Evolutionary conservation across 2,329 filamentous ascomycete species (phyloP), one percentile per base, ranked within the genome.

Genomic region (Bipolaris cookei): DNA sequence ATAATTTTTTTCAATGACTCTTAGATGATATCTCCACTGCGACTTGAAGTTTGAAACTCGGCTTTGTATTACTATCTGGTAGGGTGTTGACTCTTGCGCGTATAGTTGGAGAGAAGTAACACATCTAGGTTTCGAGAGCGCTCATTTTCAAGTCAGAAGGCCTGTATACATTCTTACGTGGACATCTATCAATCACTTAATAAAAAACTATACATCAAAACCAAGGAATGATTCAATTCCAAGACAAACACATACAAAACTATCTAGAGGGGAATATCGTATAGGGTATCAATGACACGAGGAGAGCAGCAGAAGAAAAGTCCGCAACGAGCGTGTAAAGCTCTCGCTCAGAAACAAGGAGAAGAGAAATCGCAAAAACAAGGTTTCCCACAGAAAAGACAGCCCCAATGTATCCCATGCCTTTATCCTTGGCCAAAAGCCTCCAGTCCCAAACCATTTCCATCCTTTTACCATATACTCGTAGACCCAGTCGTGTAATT

Each of bases 251-350:
- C 7, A 16, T 28, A 43, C 5, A 20, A 16, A 28, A 6, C 8
- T 6, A 10, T 43, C n/a, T 11, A 43, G 16, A 25, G n/a, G 41
- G 41, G 41, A 43, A 43, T 43, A 49, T 43, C 21, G 47, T 45
- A 35, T 23, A 35, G 53, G 53, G 53, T 55, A 55, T 55, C 53
- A 51, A 48, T 39, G 39, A 21, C 44, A 30, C 30, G 38, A 30
- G 25, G 44, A 43, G 45, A 21, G 45, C 21, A 25, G 25, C 23
- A 43, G 30, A 38, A 54, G 44, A 25, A 51, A 42, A 34, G 5
- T 32, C 25, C 30, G 14, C 21, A 30, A 44, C 30, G 30, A 37
- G 37, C 35, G 25, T 46, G 37, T 16, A 50, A 35, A 21, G 37
- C 45, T 38, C 35, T 37, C 49, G 23, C 44, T 48, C 32, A 16